These are phyloP conservation scores for Colletotrichum tofieldiae DNA, from an alignment of 2,329 filamentous ascomycete species.

Conservation along the genomic window DNA sequence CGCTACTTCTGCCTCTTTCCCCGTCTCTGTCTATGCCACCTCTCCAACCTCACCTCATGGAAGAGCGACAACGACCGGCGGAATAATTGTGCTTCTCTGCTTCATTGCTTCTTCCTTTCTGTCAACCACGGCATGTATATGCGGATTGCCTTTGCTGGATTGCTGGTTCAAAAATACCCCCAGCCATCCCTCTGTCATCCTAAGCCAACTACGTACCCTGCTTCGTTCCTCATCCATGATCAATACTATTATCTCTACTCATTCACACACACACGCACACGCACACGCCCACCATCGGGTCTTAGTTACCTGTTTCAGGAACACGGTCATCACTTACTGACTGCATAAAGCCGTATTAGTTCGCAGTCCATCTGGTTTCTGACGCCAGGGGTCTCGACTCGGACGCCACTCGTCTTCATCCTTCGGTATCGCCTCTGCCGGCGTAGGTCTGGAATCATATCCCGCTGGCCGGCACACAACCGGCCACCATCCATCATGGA, in stretches of 20 bases:
- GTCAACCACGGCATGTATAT: slow-evolving; percentile 21
- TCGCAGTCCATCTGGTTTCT: slow-evolving; percentile 1
- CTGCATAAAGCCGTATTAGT: slow-evolving; percentile 13
- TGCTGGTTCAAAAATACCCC: slow-evolving; percentile 7
- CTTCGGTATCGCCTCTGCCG: slow-evolving; percentile 34
- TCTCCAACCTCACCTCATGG: slow-evolving; percentile 41
- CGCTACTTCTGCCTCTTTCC: slow-evolving; percentile 35
- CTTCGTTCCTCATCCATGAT: slow-evolving; percentile 5
- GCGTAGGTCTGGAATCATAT: slow-evolving; percentile 37
- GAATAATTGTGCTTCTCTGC: slow-evolving; percentile 7
- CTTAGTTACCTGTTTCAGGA: background rate
- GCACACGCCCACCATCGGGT: background rate
- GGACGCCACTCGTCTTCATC: slow-evolving; percentile 35
- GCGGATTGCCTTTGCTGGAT: background rate
- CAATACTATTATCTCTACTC: slow-evolving; percentile 15
- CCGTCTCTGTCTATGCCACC: slow-evolving; percentile 31
- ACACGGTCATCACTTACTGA: background rate
- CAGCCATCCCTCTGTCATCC: background rate
- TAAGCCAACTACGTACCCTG: background rate
- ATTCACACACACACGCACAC: background rate
- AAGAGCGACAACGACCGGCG: slow-evolving; percentile 3
- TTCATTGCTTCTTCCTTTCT: slow-evolving; percentile 18
- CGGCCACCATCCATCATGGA: slow-evolving; percentile 38
- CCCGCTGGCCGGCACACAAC: slow-evolving; percentile 39
- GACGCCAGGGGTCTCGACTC: slow-evolving; percentile 13